These are phyloP conservation scores for Arthrobotrys conoides DNA, from an alignment of 2,329 filamentous ascomycete genomes.

Conservation along the genomic window DNA sequence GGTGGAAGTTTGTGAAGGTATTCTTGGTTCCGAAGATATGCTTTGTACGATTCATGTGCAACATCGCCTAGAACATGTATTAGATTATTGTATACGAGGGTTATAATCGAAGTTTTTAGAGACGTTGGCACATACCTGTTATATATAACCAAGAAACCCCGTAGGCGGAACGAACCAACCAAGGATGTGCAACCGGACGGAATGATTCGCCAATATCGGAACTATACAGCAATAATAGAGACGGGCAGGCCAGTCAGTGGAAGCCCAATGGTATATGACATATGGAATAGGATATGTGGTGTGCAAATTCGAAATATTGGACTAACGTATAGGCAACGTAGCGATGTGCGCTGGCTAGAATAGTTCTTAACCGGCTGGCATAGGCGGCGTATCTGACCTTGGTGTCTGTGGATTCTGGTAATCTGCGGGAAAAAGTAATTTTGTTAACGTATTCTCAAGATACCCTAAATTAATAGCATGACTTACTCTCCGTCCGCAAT, in stretches of 20 bases:
- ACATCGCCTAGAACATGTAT: conserved; percentile 76
- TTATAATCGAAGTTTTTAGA: background rate
- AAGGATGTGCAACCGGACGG: conserved; percentile 89
- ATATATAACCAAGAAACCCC: conserved; percentile 93
- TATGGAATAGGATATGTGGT: no score
- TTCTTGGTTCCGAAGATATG: conserved; percentile 87
- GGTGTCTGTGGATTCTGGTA: conserved; percentile 81
- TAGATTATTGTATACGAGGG: background rate
- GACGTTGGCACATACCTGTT: conserved; percentile 68
- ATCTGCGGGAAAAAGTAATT: background rate
- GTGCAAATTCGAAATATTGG: no score
- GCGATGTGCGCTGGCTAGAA: conserved; percentile 89
- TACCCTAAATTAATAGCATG: background rate
- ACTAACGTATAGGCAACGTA: conserved; percentile 83
- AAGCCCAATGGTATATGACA: background rate
- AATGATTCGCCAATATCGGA: conserved; percentile 88
- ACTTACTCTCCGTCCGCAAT: conserved; percentile 57
- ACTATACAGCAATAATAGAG: background rate
- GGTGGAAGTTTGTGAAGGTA: conserved; percentile 75
- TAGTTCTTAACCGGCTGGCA: conserved; percentile 84
- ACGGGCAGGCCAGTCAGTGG: background rate
- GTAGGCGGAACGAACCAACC: conserved; percentile 84
- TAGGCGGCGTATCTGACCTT: conserved; percentile 93
- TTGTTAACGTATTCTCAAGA: background rate
- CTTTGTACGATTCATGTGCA: conserved; percentile 92